Base-by-base conservation (phyloP, 148 eudicot genomes). In the Chenopodium quinoa region DNA sequence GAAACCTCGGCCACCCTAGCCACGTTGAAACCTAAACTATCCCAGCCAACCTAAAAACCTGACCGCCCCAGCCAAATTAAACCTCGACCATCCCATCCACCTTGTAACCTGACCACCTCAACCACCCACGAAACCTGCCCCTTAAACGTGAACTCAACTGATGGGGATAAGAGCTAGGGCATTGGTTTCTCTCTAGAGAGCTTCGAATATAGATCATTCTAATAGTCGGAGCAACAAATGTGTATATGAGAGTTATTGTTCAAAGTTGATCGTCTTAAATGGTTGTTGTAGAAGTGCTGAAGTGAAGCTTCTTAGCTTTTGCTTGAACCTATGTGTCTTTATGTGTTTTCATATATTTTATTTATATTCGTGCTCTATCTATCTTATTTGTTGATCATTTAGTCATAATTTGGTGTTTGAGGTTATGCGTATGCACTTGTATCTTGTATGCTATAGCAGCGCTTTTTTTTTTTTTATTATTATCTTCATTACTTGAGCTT, bases 261-360 rank as follows among this genome's bases (percentile, higher is more conserved):
- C 86, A 52, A 82, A 82, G 81, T 81, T 91, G 65, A 88, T 91
- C 79, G 79, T 91, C 37, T 72, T 92, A 58, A 87, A 83, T 40
- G 97, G 91, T 25, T 92, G 93, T 81, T 78, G 83, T 82, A 80
- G 80, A 54, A 89, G 92, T 78, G 93, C 34, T 32, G 34, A 32
- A 32, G 34, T 32, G 34, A 91, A 67, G 97, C 93, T 75, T 79
- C 82, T 75, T 90, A 89, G 87, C 89, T 92, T 79, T 76, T 91
- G 82, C 89, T 84, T 77, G 85, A 86, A 83, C 93, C 93, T 91
- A 89, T 66, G 91, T 76, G 72, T 2, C 64, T 63, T 58, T 52
- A 62, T 72, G 23, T 71, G 34, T 58, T 52, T 69, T 71, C 23
- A 68, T 6, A 32, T 32, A 32, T 32, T 32, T 9, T 7, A 19